Evolutionary conservation across 306 rosid genomes (phyloP).

Genomic region (Mimosa bimucronata): DNA sequence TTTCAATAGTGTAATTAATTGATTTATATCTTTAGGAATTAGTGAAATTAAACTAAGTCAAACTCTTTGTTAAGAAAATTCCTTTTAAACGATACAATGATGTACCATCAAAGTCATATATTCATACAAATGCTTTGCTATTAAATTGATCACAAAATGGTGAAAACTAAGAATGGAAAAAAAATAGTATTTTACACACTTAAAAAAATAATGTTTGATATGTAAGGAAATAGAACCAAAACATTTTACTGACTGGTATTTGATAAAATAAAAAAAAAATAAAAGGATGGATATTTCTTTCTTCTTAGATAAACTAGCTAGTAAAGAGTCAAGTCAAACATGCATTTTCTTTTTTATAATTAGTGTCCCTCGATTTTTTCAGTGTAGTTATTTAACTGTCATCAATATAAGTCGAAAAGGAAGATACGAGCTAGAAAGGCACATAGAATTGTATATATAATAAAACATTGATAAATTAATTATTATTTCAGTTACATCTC

Average conservation of each 20-base stretch:
- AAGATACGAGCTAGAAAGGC: background rate
- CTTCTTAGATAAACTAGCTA: no score
- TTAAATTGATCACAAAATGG: background rate
- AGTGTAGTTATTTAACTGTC: background rate
- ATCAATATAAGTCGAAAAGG: background rate
- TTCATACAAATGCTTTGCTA: no score
- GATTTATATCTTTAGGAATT: background rate
- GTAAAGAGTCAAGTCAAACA: no score
- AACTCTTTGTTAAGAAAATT: background rate
- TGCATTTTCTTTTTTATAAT: background rate
- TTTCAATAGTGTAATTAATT: background rate
- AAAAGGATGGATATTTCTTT: no score
- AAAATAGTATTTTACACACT: no score
- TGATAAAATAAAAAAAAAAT: no score
- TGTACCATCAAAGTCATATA: background rate
- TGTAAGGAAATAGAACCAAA: background rate
- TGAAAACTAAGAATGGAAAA: no score
- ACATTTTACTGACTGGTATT: background rate
- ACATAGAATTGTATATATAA: background rate
- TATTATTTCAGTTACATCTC: conserved; percentile 5
- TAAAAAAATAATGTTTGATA: background rate
- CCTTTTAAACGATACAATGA: background rate
- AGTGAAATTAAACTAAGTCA: no score
- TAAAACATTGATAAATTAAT: background rate
- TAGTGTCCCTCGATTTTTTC: background rate